phyloP scores from a whole-genome alignment of 2,329 filamentous ascomycete genomes.

The Aspergillus niger region DNA sequence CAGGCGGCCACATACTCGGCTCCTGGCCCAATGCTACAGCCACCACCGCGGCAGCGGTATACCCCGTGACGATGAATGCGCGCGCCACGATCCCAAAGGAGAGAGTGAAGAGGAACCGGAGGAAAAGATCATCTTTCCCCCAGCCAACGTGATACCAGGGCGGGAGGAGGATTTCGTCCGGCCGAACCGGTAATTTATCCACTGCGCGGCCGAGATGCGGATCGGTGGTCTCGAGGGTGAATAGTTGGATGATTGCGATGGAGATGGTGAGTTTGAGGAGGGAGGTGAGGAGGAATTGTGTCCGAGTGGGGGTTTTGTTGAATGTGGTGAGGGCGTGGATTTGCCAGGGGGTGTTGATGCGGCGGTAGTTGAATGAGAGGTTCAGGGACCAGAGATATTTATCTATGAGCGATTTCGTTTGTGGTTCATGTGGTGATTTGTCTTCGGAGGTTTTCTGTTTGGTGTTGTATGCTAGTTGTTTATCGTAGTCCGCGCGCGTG shows the following conservation, averaged over 20 bases:
- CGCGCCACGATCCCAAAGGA: constrained; percentile 22
- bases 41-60: constrained; percentile 10
- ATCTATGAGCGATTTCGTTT: not conserved
- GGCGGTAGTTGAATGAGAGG: constrained; percentile 25
- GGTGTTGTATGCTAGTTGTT: constrained; percentile 12
- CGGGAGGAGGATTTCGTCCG: constrained; percentile 11
- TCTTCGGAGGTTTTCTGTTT: not conserved
- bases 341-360: constrained; percentile 27
- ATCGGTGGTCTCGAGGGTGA: constrained; percentile 17
- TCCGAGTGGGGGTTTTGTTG: constrained; percentile 5
- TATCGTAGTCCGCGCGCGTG: constrained; percentile 19
- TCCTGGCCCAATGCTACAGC: constrained; percentile 13
- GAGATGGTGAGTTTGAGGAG: constrained; percentile 6
- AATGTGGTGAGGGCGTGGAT: constrained; percentile 16
- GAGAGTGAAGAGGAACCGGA: constrained; percentile 14
- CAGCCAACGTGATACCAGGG: not conserved
- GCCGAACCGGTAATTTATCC: not conserved
- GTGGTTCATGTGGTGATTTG: not conserved
- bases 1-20: constrained; percentile 22
- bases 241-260: constrained; percentile 9
- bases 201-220: constrained; percentile 3
- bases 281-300: constrained; percentile 12
- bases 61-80: constrained; percentile 15
- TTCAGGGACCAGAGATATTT: constrained; percentile 15
- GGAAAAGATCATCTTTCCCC: not conserved